phyloP scores from a whole-genome alignment of 2,329 filamentous ascomycete species.

The Exophiala oligosperma region DNA sequence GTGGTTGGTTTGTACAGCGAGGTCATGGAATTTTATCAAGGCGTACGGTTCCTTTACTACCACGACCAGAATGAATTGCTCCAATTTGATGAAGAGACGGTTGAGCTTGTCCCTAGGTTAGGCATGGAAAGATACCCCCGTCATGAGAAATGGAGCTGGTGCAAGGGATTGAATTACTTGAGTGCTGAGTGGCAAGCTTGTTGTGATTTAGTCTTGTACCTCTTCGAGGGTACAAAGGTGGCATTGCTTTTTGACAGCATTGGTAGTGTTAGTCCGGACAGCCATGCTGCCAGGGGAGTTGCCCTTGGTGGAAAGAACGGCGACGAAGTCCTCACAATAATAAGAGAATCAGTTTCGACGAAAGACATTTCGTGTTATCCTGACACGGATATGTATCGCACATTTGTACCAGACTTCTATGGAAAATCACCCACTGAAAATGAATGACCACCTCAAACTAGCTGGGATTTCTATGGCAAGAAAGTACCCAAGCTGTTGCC shows the following conservation, averaged over 20 bases:
- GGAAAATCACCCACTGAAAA: constrained; percentile 43
- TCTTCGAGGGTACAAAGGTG: neutral
- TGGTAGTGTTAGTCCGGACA: no score
- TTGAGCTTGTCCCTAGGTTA: constrained; percentile 13
- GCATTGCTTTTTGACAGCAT: neutral
- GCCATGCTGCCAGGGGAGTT: no score
- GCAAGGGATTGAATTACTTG: constrained; percentile 5
- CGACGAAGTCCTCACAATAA: no score
- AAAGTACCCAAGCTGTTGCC: constrained; percentile 32
- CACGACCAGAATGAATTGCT: constrained; percentile 8
- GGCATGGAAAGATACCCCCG: constrained; percentile 23
- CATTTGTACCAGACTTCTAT: constrained; percentile 47
- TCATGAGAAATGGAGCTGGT: constrained; percentile 16
- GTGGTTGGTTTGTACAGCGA: constrained; percentile 2
- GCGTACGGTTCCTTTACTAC: constrained; percentile 8
- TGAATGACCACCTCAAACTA: constrained; percentile 50
- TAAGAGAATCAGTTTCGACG: neutral
- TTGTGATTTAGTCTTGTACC: neutral
- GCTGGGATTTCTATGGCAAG: constrained; percentile 45
- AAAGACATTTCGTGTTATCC: neutral
- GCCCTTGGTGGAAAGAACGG: no score
- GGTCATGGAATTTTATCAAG: constrained; percentile 10
- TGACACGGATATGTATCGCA: neutral
- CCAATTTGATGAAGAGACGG: constrained; percentile 16
- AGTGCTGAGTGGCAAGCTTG: neutral